phyloP scores from a whole-genome alignment of 345 rosid genomes.

The Gossypium arboreum region DNA sequence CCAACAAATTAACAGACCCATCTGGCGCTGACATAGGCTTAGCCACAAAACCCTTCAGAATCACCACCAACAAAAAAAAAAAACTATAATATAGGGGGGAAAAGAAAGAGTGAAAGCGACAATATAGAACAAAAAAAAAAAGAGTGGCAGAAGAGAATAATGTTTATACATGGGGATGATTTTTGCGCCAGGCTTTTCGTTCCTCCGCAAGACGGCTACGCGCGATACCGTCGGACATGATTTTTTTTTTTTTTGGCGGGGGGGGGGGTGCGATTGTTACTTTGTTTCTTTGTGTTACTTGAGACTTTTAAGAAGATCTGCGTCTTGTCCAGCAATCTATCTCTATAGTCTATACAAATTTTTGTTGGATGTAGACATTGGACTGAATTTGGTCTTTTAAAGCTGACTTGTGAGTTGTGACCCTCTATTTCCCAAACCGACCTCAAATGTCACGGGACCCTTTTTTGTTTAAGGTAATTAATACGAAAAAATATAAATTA shows the following conservation, averaged over 20 bases:
- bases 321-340: background rate
- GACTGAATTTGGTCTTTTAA: background rate
- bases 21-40: constrained; percentile 39
- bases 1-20: constrained; percentile 50
- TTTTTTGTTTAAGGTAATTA: too few relatives aligned
- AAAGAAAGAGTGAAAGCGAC: background rate
- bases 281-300: background rate
- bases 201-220: constrained; percentile 53
- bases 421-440: background rate
- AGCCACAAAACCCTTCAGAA: constrained; percentile 51
- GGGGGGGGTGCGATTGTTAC: background rate
- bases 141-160: background rate
- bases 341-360: background rate
- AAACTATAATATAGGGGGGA: too few relatives aligned
- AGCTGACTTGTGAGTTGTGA: background rate
- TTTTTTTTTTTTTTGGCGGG: background rate
- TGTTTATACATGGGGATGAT: constrained; percentile 35
- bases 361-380: background rate
- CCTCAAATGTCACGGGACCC: background rate
- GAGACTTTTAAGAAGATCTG: background rate
- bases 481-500: too few relatives aligned
- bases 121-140: background rate
- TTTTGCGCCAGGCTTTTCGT: constrained; percentile 54
- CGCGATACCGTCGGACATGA: constrained; percentile 49
- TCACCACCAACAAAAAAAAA: background rate